A percentile compares a stretch with the other conserved stretches of the same genome.
Evolutionary conservation across 176 grass and related monocot species (phyloP).

Genomic region (Pharus latifolius): DNA sequence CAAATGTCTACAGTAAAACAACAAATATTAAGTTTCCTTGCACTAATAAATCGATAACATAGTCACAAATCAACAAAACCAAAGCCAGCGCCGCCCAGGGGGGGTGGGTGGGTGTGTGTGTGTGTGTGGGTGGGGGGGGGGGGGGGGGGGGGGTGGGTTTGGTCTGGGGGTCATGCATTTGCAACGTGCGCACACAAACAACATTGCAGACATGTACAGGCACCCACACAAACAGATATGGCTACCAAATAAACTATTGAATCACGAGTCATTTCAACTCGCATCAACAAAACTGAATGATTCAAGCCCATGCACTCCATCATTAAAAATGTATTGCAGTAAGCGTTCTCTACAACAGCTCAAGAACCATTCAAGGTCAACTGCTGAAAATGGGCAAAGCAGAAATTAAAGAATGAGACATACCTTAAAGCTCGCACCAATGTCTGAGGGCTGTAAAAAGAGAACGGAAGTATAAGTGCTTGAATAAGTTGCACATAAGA

Average conservation of each 20-base stretch:
- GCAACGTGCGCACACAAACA: too few species aligned
- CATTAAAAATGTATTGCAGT: too few species aligned
- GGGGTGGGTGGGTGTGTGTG: too few species aligned
- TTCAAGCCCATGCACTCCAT: too few species aligned
- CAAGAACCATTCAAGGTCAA: neutral
- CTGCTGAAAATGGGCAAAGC: constrained; percentile 7
- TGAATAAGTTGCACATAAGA: neutral
- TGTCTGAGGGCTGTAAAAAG: constrained; percentile 84
- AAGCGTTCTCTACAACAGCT: too few species aligned
- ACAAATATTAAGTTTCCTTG: neutral
- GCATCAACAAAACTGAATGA: too few species aligned
- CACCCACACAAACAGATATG: neutral
- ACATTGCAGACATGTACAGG: too few species aligned
- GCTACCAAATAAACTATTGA: neutral
- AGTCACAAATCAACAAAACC: too few species aligned
- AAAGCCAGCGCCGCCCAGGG: too few species aligned
- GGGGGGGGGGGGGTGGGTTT: too few species aligned
- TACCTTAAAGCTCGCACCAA: constrained; percentile 96
- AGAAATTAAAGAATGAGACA: constrained; percentile 14
- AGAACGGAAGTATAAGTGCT: constrained; percentile 22
- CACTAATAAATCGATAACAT: neutral
- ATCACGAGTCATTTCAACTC: neutral
- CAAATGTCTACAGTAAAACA: neutral
- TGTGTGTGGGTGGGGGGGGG: too few species aligned
- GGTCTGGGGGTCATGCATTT: too few species aligned